Evolutionary conservation across 768 basidiomycete species (phyloP).

Genomic region (Termitomyces sp.): DNA sequence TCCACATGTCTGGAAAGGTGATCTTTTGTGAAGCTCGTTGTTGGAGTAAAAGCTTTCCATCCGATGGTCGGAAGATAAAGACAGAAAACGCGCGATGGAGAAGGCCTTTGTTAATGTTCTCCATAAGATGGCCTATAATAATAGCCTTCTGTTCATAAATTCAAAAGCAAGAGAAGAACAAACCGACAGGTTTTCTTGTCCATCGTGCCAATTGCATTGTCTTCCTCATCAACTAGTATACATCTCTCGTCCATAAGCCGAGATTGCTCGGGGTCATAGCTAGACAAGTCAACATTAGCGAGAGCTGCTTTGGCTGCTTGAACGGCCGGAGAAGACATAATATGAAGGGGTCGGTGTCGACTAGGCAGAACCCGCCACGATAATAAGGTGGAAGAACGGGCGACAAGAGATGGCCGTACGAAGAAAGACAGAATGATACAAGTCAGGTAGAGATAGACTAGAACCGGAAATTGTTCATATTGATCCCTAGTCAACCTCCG

Average conservation of each 20-base stretch:
- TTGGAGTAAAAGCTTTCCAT: conserved; percentile 91
- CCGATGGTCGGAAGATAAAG: conserved; percentile 91
- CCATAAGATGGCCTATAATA: conserved; percentile 87
- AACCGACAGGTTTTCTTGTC: conserved; percentile 95
- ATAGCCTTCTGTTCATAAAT: conserved; percentile 1
- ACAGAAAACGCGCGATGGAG: conserved; percentile 98
- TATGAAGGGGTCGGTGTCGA: conserved; percentile 1
- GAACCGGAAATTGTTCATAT: not conserved
- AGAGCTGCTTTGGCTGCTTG: conserved; percentile 58
- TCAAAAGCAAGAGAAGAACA: not conserved
- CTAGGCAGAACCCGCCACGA: not conserved
- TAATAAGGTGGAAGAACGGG: not conserved
- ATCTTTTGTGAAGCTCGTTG: conserved; percentile 98
- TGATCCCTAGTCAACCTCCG: conserved; percentile 2
- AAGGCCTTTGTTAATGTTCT: conserved; percentile 89
- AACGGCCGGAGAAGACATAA: conserved; percentile 58
- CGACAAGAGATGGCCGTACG: not conserved
- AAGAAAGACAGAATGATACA: conserved; percentile 1
- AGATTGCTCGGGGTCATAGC: conserved; percentile 90
- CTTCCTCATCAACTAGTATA: conserved; percentile 87
- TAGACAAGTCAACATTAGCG: conserved; percentile 70
- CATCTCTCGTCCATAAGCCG: conserved; percentile 95
- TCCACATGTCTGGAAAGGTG: conserved; percentile 99
- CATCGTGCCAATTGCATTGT: conserved; percentile 76
- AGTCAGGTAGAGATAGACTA: conserved; percentile 3